Percentiles rank a stretch among this genome's conserved stretches.
phyloP scores from a whole-genome alignment of 495 filamentous ascomycete genomes.

The Polyplosphaeria fusca region DNA sequence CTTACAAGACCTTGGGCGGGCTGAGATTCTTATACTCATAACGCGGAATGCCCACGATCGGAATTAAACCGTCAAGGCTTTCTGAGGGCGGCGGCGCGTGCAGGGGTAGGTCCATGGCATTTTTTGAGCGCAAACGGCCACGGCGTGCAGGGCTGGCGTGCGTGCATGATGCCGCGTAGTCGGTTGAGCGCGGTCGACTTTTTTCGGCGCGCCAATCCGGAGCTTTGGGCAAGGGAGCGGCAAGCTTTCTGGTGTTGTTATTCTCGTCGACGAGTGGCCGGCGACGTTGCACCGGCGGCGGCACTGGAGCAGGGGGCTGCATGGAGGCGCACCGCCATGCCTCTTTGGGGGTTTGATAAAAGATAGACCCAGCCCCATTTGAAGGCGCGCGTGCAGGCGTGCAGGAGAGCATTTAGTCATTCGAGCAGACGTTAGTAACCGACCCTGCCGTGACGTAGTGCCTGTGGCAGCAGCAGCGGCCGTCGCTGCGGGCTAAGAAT shows the following conservation, averaged over 20 bases:
- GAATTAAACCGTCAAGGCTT: slow-evolving; percentile 22
- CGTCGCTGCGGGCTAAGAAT: neutral
- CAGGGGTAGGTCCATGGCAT: slow-evolving; percentile 11
- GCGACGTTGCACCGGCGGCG: slow-evolving; percentile 22
- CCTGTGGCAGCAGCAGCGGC: neutral
- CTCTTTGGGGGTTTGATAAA: slow-evolving; percentile 22
- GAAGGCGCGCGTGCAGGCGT: neutral
- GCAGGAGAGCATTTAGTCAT: slow-evolving; percentile 18
- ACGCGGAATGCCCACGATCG: slow-evolving; percentile 14
- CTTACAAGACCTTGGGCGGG: slow-evolving; percentile 26
- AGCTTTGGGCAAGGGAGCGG: slow-evolving; percentile 7
- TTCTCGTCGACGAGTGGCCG: slow-evolving; percentile 28
- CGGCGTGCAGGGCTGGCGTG: slow-evolving; percentile 24
- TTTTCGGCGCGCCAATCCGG: slow-evolving; percentile 19
- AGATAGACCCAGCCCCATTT: slow-evolving; percentile 2
- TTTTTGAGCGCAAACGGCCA: slow-evolving; percentile 5
- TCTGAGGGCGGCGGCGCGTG: slow-evolving; percentile 13
- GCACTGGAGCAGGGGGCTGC: slow-evolving; percentile 18
- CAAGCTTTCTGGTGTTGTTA: slow-evolving; percentile 29
- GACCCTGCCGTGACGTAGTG: neutral
- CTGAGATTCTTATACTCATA: slow-evolving; percentile 28
- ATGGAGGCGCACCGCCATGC: slow-evolving; percentile 21
- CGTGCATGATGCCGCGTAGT: slow-evolving; percentile 20
- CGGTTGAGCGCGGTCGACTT: slow-evolving; percentile 2
- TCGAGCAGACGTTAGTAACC: slow-evolving; percentile 9